Evolutionary conservation across 257 asterid genomes (phyloP).

Genomic region (Lycium ferocissimum): DNA sequence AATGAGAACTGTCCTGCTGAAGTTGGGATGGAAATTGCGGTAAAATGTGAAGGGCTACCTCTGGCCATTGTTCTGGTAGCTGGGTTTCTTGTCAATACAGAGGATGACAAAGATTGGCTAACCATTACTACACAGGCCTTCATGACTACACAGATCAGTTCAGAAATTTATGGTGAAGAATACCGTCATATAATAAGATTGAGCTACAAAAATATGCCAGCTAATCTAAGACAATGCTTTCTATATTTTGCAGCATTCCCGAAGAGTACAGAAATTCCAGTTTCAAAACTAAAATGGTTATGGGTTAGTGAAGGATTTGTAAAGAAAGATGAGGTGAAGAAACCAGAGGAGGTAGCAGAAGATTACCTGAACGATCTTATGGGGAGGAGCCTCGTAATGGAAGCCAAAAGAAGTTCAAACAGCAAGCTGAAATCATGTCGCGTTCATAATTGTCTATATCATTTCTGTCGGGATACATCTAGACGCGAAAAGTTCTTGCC

Average conservation of each 20-base stretch:
- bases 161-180: too few species aligned
- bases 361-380: conserved; percentile 29
- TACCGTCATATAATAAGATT: conserved; percentile 17
- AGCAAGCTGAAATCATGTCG: conserved; percentile 13
- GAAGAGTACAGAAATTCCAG: conserved; percentile 23
- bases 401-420: background rate
- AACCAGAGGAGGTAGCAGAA: conserved; percentile 11
- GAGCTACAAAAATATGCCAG: conserved; percentile 42
- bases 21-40: conserved; percentile 31
- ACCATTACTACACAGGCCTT: background rate
- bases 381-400: conserved; percentile 22
- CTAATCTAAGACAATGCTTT: conserved; percentile 35
- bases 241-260: conserved; percentile 37
- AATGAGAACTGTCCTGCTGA: conserved; percentile 10
- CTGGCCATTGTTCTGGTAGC: conserved; percentile 31
- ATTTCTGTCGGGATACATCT: conserved; percentile 11
- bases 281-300: conserved; percentile 19
- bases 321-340: background rate
- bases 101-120: background rate
- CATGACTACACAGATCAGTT: too few species aligned
- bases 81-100: background rate
- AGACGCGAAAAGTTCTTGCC: background rate
- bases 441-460: conserved; percentile 16
- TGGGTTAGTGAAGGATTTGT: conserved; percentile 40
- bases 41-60: conserved; percentile 43